These are phyloP conservation scores for Dendryphion nanum DNA, from an alignment of 2,329 filamentous ascomycete species.

Conservation along the genomic window DNA sequence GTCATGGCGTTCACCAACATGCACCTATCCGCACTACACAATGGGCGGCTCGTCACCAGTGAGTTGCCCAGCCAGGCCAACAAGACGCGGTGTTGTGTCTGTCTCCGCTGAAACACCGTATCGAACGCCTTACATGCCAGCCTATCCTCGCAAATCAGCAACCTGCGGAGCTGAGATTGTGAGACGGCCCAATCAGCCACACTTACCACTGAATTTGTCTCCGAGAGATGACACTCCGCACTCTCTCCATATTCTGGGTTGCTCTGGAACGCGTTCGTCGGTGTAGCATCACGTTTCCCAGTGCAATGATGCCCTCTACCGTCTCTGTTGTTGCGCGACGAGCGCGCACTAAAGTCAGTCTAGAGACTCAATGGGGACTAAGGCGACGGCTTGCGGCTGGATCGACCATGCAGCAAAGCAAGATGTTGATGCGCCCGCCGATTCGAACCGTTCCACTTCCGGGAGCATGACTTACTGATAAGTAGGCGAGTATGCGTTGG, in stretches of 20 bases:
- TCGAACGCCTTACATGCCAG: slow-evolving; percentile 70
- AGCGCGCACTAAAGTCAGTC: too few species aligned
- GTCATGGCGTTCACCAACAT: slow-evolving; percentile 26
- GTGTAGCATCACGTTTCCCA: slow-evolving; percentile 64
- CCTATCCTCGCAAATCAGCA: slow-evolving; percentile 42
- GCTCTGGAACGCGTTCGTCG: slow-evolving; percentile 45
- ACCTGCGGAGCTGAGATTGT: slow-evolving; percentile 8
- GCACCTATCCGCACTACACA: slow-evolving; percentile 25
- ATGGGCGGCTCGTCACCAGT: slow-evolving; percentile 27
- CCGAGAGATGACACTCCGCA: slow-evolving; percentile 54
- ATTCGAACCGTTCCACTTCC: slow-evolving; percentile 11
- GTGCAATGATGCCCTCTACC: slow-evolving; percentile 63
- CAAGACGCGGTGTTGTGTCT: slow-evolving; percentile 65
- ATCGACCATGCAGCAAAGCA: slow-evolving; percentile 21
- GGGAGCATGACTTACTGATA: slow-evolving; percentile 47
- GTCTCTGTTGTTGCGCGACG: too few species aligned
- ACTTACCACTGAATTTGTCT: slow-evolving; percentile 63
- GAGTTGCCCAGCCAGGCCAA: slow-evolving; percentile 63
- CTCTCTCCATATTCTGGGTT: slow-evolving; percentile 48
- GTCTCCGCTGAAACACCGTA: slow-evolving; percentile 66
- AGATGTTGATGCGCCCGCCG: slow-evolving; percentile 14
- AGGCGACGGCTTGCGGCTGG: slow-evolving; percentile 9
- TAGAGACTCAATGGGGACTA: too few species aligned
- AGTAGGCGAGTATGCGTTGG: slow-evolving; percentile 62
- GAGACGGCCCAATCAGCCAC: slow-evolving; percentile 27